These are phyloP conservation scores for Sextonia rubra DNA, from an alignment of 164 flowering plant species.

Conservation along the genomic window DNA sequence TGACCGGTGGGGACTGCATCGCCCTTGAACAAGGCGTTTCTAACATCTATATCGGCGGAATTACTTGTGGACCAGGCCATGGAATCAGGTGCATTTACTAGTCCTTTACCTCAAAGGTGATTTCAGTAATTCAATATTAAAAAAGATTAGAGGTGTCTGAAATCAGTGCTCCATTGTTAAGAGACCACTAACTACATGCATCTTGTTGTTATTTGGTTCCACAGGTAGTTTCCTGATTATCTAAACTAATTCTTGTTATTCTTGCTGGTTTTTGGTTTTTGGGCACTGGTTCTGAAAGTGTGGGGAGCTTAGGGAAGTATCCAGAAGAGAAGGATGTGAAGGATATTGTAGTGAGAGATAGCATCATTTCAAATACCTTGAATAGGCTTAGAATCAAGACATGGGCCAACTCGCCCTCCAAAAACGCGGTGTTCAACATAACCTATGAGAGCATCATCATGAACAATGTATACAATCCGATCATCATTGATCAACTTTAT, in stretches of 20 bases:
- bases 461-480: constrained; percentile 56
- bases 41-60: constrained; percentile 30
- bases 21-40: constrained; percentile 63
- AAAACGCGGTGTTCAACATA: constrained; percentile 44
- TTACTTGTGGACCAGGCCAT: constrained; percentile 73
- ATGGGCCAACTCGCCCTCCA: constrained; percentile 54
- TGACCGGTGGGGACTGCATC: constrained; percentile 70
- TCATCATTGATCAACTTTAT: constrained; percentile 55
- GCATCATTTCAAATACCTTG: constrained; percentile 38
- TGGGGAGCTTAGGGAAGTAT: constrained; percentile 62
- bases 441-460: constrained; percentile 51
- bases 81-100: constrained; percentile 49
- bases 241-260: background rate
- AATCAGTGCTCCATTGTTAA: background rate
- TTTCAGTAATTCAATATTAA: background rate
- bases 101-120: background rate
- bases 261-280: background rate
- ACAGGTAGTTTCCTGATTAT: background rate
- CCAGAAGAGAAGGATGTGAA: constrained; percentile 43
- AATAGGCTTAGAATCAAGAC: constrained; percentile 71
- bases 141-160: background rate
- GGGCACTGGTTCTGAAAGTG: constrained; percentile 23
- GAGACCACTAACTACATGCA: background rate
- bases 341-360: constrained; percentile 40
- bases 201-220: background rate